Base-by-base conservation (phyloP, 2,329 filamentous ascomycete genomes). In the Aspergillus sp. region DNA sequence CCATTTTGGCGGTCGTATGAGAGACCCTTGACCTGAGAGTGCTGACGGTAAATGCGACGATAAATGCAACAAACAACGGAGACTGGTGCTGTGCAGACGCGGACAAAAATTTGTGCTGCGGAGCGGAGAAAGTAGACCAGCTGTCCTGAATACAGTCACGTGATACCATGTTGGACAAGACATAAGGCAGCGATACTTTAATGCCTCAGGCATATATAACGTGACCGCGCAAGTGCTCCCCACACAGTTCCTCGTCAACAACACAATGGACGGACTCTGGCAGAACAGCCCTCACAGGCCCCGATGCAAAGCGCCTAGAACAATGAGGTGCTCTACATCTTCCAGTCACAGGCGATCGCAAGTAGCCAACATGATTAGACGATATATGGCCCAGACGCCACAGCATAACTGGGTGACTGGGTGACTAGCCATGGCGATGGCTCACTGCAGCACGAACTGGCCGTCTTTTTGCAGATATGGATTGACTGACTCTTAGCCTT, bases 1-100 rank as follows among this genome's bases (percentile, higher is more conserved):
- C 79, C 81, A 83, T 84, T 67, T 70, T 81, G 67, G 59, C 59
- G 53, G 52, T 54, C 45, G 45, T 43, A 33, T 35, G 44, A 44
- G 9, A 43, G 33, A 46, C 50, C 52, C 42, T 54, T 53, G 44
- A n/a, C 39, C 48, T 34, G 47, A 46, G 41, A 50, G 53, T 19
- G 19, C 19, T 19, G 19, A 19, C 19, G 19, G 19, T 19, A 19
- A 19, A 19, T 19, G 19, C 19, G 19, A 19, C 19, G 19, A 19
- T 19, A 33, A 41, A 46, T 47, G 41, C 43, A 41, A 42, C 48
- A 43, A 33, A 40, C 8, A 41, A 26, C 10, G 5, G 49, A 40
- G 34, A 45, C 40, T 29, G 40, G 40, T 48, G 41, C 41, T 48
- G 45, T 38, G 48, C 42, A 48, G 30, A 45, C 48, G 47, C 53